A percentile compares a stretch with the other conserved stretches of the same genome.
Evolutionary conservation across 192 early-diverging fungal species (phyloP).

Genomic region (Bifiguratus adelaidae): DNA sequence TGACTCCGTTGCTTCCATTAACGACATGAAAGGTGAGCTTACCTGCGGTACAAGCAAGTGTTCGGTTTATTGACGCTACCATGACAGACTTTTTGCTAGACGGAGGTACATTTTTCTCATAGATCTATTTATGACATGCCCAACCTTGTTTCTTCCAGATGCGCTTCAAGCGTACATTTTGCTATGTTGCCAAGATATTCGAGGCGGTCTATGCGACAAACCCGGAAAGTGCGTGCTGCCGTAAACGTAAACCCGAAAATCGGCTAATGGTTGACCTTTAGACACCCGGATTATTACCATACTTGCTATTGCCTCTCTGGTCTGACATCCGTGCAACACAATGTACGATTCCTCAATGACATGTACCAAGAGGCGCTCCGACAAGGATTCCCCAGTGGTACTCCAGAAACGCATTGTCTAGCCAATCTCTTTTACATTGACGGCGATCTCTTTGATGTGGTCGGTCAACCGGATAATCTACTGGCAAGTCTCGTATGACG

Average conservation of each 20-base stretch:
- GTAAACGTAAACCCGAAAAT: too few species aligned
- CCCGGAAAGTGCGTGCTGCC: conserved; percentile 76
- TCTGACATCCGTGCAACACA: conserved; percentile 75
- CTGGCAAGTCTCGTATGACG: conserved; percentile 17
- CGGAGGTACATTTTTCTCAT: too few species aligned
- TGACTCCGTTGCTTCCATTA: too few species aligned
- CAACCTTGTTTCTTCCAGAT: conserved; percentile 21
- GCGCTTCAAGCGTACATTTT: conserved; percentile 83
- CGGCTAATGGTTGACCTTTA: too few species aligned
- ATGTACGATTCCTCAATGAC: too few species aligned
- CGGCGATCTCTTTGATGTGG: conserved; percentile 14
- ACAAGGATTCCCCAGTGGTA: conserved; percentile 6
- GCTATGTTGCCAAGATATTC: conserved; percentile 67
- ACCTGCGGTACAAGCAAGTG: too few species aligned
- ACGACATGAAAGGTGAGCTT: too few species aligned
- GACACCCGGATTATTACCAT: conserved; percentile 81
- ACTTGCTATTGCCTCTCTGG: conserved; percentile 89
- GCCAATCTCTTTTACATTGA: conserved; percentile 28
- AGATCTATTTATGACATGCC: not conserved
- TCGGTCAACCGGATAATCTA: conserved; percentile 39
- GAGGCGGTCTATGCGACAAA: conserved; percentile 87
- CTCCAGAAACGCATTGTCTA: conserved; percentile 12
- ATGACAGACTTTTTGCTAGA: too few species aligned
- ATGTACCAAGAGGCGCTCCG: too few species aligned
- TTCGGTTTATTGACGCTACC: too few species aligned